Evolutionary conservation across 2,329 filamentous ascomycete genomes (phyloP).

Genomic region (Fulvia fulva): DNA sequence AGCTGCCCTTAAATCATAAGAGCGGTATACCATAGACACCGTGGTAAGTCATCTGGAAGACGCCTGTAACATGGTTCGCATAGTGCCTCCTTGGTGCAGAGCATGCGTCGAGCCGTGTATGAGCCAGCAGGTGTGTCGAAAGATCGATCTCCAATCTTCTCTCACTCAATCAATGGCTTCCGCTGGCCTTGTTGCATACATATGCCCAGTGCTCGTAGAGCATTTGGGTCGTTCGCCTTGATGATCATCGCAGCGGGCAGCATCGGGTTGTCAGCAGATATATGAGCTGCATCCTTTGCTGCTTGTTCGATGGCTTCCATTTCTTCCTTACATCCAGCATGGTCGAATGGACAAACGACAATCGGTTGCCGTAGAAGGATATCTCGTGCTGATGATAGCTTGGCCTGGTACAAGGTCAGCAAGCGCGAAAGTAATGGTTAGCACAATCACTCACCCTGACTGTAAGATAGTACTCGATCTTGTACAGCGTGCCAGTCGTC

Average conservation of each 20-base stretch:
- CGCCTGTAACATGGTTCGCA: too few relatives aligned
- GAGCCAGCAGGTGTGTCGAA: background rate
- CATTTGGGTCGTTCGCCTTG: slow-evolving; percentile 66
- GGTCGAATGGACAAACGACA: slow-evolving; percentile 91
- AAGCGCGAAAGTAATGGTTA: background rate
- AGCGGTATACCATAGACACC: background rate
- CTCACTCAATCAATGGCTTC: slow-evolving; percentile 64
- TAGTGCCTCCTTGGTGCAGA: background rate
- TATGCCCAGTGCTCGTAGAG: slow-evolving; percentile 57
- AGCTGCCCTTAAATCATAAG: too few relatives aligned
- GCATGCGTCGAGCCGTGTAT: background rate
- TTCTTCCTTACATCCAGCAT: slow-evolving; percentile 93
- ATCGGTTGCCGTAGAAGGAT: slow-evolving; percentile 88
- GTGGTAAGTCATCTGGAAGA: too few relatives aligned
- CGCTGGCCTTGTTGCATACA: slow-evolving; percentile 59
- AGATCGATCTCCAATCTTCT: background rate
- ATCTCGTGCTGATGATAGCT: slow-evolving; percentile 81
- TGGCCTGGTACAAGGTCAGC: slow-evolving; percentile 58
- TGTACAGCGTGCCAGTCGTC: slow-evolving; percentile 89
- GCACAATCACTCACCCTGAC: slow-evolving; percentile 66
- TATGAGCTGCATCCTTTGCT: slow-evolving; percentile 82
- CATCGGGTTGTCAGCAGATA: slow-evolving; percentile 88
- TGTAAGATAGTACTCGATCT: slow-evolving; percentile 93
- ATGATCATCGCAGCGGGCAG: slow-evolving; percentile 83
- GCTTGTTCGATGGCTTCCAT: slow-evolving; percentile 98